Evolutionary conservation across 2,329 filamentous ascomycete species (phyloP), one percentile per base, ranked within the genome.

Genomic region (Epichloe festucae): DNA sequence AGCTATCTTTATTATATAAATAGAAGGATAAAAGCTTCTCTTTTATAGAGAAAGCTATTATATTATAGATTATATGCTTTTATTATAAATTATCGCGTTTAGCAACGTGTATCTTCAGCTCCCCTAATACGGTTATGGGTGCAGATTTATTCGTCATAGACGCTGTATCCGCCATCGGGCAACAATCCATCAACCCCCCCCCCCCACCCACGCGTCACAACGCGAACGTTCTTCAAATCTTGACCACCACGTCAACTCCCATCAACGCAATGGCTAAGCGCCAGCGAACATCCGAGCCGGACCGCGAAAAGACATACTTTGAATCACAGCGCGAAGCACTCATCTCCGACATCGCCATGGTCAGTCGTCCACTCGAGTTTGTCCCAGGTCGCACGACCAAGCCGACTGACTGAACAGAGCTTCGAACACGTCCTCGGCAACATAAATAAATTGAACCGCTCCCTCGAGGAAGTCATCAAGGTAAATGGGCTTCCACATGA

Each of bases 401-500:
- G 6, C 23, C 41, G 5, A 23, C 19, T 21, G 5, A 23, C 19
- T 0, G 12, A 14, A 12, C n/a, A 84, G 80, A 81, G 74, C 67
- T 80, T 98, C 65, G 93, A 97, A 62, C 84, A 93, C 62, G 89
- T 95, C 53, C 83, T 98, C 10, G 87, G 90, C 61, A 96, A 95
- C 63, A 89, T 97, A 68, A 98, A 97, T 71, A 90, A 90, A 61
- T 72, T 98, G 53, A 98, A 97, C 67, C 83, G 91, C 36, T 91
- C 85, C 40, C 73, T 98, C 17, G 91, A 98, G 69, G 87, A 89
- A 52, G 85, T 97, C 19, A 90, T 94, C 54, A 84, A 89, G 46
- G 91, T 91, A 72, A 46, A 27, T 2, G 80, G 69, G 49, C 12
- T 17, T 15, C 12, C n/a, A 11, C n/a, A 31, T 6, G 21, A 36